phyloP scores from a whole-genome alignment of 2,329 filamentous ascomycete genomes.

The Trichoderma aggressivum region DNA sequence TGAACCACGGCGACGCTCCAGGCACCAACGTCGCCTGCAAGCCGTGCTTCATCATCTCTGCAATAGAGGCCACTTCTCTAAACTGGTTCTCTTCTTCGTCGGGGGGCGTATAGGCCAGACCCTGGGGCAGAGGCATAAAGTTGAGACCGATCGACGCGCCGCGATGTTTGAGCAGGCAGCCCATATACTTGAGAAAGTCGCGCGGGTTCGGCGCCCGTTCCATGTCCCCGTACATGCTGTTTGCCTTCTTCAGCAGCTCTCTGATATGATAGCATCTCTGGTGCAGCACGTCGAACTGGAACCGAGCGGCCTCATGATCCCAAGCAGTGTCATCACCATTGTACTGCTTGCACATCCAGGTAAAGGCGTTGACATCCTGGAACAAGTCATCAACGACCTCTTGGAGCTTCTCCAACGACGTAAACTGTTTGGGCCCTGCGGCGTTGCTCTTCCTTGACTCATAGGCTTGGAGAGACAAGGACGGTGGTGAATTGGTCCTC shows the following conservation, averaged over 20 bases:
- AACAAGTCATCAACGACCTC: conserved; percentile 24
- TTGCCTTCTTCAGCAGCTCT: conserved; percentile 18
- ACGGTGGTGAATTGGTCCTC: conserved; percentile 23
- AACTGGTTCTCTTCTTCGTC: conserved; percentile 13
- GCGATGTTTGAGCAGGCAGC: conserved; percentile 18
- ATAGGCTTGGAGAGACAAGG: conserved; percentile 22
- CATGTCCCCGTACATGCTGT: background rate
- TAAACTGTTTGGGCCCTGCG: conserved; percentile 16
- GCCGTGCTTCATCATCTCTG: conserved; percentile 8
- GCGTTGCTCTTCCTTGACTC: conserved; percentile 19
- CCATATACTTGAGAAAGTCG: conserved; percentile 13
- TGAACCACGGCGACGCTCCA: conserved; percentile 8
- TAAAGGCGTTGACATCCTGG: conserved; percentile 25
- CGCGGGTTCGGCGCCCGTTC: background rate
- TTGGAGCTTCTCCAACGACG: conserved; percentile 21
- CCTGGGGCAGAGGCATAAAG: background rate
- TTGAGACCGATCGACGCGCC: conserved; percentile 13
- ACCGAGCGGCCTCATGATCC: conserved; percentile 18
- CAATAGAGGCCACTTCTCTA: conserved; percentile 17
- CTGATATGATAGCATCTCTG: conserved; percentile 19
- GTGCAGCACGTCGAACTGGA: conserved; percentile 23
- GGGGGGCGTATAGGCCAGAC: background rate
- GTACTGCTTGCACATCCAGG: conserved; percentile 21
- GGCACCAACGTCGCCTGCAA: background rate
- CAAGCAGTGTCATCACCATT: conserved; percentile 21